Conservation (phyloP, 345 rosid species). For the Triadica sebifera region DNA sequence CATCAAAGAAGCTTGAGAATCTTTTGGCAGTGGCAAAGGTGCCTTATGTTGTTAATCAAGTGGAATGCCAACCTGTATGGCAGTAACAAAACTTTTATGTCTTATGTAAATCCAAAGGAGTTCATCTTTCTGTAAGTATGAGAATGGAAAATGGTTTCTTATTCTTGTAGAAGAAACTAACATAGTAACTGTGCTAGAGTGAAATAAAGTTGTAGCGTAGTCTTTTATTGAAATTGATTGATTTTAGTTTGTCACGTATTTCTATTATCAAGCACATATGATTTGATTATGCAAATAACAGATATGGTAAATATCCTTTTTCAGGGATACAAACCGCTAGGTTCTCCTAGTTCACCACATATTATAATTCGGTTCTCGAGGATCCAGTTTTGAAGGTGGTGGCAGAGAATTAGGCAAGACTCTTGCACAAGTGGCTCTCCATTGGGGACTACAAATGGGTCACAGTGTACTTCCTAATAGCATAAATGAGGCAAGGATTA, state of each 20-base stretch:
- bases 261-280: not conserved
- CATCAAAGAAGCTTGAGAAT: too few species aligned
- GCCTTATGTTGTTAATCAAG: too few species aligned
- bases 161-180: not conserved
- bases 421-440: constrained; percentile 71
- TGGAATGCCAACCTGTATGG: constrained; percentile 40
- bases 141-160: not conserved
- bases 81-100: constrained; percentile 47
- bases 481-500: constrained; percentile 57
- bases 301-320: too few species aligned
- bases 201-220: not conserved
- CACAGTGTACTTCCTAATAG: constrained; percentile 80
- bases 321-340: constrained; percentile 50
- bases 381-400: constrained; percentile 40
- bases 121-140: constrained; percentile 54
- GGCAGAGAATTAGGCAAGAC: constrained; percentile 61
- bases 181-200: not conserved
- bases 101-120: constrained; percentile 52
- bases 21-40: too few species aligned
- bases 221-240: not conserved
- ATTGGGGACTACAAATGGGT: constrained; percentile 84
- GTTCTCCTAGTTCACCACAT: constrained; percentile 59
- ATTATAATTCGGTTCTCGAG: constrained; percentile 48
- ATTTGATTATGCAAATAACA: not conserved
- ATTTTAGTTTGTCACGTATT: not conserved